phyloP scores from a whole-genome alignment of 2,329 filamentous ascomycete species.

The Ascochyta koolunga region DNA sequence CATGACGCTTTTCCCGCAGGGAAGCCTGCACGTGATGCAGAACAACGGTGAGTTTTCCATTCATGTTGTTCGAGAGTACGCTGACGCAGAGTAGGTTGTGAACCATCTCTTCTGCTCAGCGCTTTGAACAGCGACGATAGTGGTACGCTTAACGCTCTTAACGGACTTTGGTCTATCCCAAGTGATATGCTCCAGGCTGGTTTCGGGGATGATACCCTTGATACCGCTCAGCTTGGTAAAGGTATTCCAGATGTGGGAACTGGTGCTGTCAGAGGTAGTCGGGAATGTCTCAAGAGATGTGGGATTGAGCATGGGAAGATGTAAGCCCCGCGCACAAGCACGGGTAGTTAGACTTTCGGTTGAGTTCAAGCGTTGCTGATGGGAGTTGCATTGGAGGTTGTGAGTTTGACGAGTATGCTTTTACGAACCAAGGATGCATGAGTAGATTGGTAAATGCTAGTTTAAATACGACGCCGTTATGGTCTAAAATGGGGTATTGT shows the following conservation, averaged over 20 bases:
- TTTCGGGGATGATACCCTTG: slow-evolving; percentile 47
- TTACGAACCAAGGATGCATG: slow-evolving; percentile 6
- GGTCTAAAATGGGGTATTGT: slow-evolving; percentile 13
- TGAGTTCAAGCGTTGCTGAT: background rate
- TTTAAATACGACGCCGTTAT: background rate
- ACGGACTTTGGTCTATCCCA: slow-evolving; percentile 51
- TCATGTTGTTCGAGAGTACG: background rate
- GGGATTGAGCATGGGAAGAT: slow-evolving; percentile 21
- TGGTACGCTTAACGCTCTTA: slow-evolving; percentile 57
- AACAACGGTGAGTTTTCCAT: slow-evolving; percentile 52
- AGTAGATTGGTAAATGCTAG: background rate
- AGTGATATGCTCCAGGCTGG: slow-evolving; percentile 52
- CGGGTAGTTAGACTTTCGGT: background rate
- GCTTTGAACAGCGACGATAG: slow-evolving; percentile 57
- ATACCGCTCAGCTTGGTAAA: slow-evolving; percentile 38
- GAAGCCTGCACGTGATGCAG: slow-evolving; percentile 58
- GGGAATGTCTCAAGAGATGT: slow-evolving; percentile 49
- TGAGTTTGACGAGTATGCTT: background rate
- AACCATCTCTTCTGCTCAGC: slow-evolving; percentile 57
- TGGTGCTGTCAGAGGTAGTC: slow-evolving; percentile 50
- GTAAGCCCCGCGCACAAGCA: background rate
- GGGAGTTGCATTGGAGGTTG: background rate
- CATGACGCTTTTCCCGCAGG: slow-evolving; percentile 59
- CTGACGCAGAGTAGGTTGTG: slow-evolving; percentile 49
- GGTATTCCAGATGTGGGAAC: slow-evolving; percentile 50